Evolutionary conservation across 2,329 filamentous ascomycete genomes (phyloP).

Genomic region (Aureobasidium mangrovei): DNA sequence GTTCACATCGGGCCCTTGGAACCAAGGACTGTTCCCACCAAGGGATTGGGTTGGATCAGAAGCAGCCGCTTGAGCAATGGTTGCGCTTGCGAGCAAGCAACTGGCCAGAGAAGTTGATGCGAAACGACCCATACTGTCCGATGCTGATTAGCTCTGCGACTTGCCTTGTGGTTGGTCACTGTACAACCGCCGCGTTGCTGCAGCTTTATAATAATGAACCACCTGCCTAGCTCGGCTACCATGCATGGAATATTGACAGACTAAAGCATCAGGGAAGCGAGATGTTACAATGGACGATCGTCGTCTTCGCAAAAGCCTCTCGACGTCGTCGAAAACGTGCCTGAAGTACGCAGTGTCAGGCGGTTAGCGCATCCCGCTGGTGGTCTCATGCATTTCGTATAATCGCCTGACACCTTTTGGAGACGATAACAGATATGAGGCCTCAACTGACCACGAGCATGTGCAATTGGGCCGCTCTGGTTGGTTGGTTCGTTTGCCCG

Average conservation of each 20-base stretch:
- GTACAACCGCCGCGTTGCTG: conserved; percentile 4
- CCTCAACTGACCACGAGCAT: not conserved
- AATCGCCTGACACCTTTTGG: too few relatives aligned
- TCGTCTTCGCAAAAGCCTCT: too few relatives aligned
- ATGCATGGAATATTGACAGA: not conserved
- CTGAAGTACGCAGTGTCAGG: too few relatives aligned
- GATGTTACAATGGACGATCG: not conserved
- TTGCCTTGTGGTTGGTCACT: not conserved
- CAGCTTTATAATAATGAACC: not conserved
- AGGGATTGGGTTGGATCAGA: conserved; percentile 23
- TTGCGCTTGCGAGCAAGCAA: not conserved
- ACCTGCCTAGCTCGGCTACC: not conserved
- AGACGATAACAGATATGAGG: too few relatives aligned
- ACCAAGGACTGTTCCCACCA: conserved; percentile 34
- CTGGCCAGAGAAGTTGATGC: not conserved
- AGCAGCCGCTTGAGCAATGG: not conserved
- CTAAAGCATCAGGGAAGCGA: not conserved
- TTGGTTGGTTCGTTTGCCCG: not conserved
- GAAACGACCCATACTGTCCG: not conserved
- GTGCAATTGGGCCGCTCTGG: not conserved
- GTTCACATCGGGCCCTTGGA: conserved; percentile 15
- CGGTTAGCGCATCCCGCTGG: too few relatives aligned
- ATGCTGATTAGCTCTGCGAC: not conserved
- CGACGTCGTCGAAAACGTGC: too few relatives aligned
- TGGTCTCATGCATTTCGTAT: too few relatives aligned